Percentiles rank a stretch among this genome's conserved stretches.
These are phyloP conservation scores for Gynochthodes officinalis DNA, from an alignment of 257 asterid genomes.

Conservation along the genomic window DNA sequence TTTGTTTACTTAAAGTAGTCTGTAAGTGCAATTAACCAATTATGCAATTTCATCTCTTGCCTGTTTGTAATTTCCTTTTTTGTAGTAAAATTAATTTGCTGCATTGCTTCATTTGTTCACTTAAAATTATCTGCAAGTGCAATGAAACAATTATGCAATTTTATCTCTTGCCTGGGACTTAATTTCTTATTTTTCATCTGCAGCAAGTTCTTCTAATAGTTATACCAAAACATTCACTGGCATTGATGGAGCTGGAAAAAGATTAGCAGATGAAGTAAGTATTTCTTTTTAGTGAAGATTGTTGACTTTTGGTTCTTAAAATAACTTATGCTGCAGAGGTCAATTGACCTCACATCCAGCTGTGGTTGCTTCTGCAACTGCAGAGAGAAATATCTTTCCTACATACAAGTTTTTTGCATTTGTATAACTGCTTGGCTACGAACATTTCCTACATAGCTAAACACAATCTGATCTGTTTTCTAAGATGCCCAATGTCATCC, in stretches of 20 bases:
- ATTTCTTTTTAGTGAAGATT: neutral
- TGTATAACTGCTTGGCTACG: neutral
- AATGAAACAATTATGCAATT: neutral
- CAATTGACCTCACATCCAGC: neutral
- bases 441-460: neutral
- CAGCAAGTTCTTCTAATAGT: conserved; percentile 87
- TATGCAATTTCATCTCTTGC: neutral
- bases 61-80: no score
- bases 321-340: no score
- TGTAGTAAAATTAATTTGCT: neutral
- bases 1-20: neutral
- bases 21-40: neutral
- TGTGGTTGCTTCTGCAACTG: neutral
- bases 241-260: conserved; percentile 81
- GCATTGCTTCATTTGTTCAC: neutral
- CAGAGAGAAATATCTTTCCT: neutral
- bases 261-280: conserved; percentile 96
- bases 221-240: conserved; percentile 88
- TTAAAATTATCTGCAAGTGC: neutral
- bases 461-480: neutral
- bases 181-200: conserved; percentile 13
- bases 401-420: neutral
- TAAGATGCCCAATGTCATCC: neutral
- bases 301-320: neutral
- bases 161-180: neutral